Percentiles rank a stretch among this genome's conserved stretches.
phyloP scores from a whole-genome alignment of 2,329 filamentous ascomycete genomes.

The Penicillium sp. region DNA sequence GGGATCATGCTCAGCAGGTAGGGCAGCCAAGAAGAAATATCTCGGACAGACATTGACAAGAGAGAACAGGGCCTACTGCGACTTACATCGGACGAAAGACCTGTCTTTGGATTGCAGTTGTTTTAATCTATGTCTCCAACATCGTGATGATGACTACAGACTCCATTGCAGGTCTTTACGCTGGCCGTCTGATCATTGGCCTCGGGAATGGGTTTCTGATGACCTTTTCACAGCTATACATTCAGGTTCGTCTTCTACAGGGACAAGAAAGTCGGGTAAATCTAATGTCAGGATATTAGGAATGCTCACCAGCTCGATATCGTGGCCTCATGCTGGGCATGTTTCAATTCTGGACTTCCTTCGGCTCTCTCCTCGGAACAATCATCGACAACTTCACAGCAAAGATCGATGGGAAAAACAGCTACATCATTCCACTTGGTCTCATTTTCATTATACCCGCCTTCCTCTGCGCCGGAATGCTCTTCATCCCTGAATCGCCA shows the following conservation, averaged over 20 bases:
- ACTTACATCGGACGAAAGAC: conserved; percentile 49
- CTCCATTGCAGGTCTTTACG: conserved; percentile 58
- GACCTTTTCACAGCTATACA: conserved; percentile 58
- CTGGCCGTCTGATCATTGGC: conserved; percentile 60
- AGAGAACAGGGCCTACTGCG: conserved; percentile 37
- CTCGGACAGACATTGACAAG: background rate
- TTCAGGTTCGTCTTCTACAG: conserved; percentile 43
- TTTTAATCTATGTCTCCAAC: conserved; percentile 56
- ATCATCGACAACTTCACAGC: conserved; percentile 50
- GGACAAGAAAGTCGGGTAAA: background rate
- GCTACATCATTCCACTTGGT: conserved; percentile 55
- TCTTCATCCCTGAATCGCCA: conserved; percentile 54
- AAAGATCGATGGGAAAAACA: conserved; percentile 41
- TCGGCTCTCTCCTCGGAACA: conserved; percentile 52
- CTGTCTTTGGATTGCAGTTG: conserved; percentile 54
- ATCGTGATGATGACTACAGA: conserved; percentile 63
- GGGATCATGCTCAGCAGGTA: conserved; percentile 44
- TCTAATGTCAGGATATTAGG: conserved; percentile 28
- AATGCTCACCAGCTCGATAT: conserved; percentile 55
- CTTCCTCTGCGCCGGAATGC: conserved; percentile 50
- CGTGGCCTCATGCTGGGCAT: conserved; percentile 54
- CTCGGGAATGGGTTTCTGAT: conserved; percentile 62
- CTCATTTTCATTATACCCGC: conserved; percentile 53
- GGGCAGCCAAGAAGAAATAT: background rate
- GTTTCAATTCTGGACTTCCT: conserved; percentile 55